Evolutionary conservation across 2,329 filamentous ascomycete genomes (phyloP).

Genomic region (Colletotrichum lentis): DNA sequence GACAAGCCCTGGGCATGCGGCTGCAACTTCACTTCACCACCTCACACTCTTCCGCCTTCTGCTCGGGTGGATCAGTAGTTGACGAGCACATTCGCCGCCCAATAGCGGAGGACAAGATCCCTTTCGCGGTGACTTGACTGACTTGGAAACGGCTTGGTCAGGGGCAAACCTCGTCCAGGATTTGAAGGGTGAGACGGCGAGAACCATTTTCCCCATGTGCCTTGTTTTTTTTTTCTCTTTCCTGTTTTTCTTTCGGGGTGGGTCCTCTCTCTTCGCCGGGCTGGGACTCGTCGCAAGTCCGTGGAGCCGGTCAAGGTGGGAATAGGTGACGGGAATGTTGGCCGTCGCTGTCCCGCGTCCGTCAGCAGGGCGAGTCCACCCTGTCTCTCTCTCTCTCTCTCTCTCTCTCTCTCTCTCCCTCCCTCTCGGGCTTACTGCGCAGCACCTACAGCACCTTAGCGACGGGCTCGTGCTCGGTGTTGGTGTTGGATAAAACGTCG

Average conservation of each 20-base stretch:
- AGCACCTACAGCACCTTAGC: constrained; percentile 3
- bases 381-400: not conserved
- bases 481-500: constrained; percentile 26
- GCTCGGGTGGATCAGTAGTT: constrained; percentile 10
- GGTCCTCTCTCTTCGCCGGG: not conserved
- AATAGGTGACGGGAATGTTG: not conserved
- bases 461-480: constrained; percentile 23
- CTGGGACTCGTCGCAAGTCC: constrained; percentile 32
- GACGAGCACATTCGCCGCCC: not conserved
- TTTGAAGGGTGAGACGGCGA: constrained; percentile 19
- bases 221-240: not conserved
- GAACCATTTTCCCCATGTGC: not conserved
- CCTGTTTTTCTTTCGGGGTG: not conserved
- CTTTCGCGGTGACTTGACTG: not conserved
- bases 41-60: not conserved
- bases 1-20: not conserved
- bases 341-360: no score
- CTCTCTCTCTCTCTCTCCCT: no score
- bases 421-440: constrained; percentile 11
- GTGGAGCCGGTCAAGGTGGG: constrained; percentile 13
- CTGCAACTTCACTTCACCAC: no score
- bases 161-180: constrained; percentile 13
- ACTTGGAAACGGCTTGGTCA: not conserved
- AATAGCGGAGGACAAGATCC: not conserved
- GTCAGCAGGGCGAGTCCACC: not conserved